Base-by-base conservation (phyloP, 805 yeast species). In the Blastobotrys mokoenaii region DNA sequence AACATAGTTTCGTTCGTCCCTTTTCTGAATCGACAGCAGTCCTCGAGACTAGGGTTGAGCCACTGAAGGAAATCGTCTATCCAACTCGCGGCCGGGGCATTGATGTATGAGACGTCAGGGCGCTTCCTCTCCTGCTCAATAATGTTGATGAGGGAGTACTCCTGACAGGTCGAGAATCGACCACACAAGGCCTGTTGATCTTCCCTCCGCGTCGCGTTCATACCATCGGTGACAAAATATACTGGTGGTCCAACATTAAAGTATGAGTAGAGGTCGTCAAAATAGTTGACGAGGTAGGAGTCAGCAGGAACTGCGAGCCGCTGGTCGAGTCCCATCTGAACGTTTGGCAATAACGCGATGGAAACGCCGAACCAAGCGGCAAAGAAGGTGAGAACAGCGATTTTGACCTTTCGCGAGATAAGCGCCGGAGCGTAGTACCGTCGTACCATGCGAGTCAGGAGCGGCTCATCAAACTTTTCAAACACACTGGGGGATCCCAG, bases 191-290 rank as follows among this genome's bases (percentile, higher is more conserved):
- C 69, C 54, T 81, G 82, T 61, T 90, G 98, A 40, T 72, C 73
- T 2, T 53, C 64, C 40, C 84, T 66, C 11, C 62, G 46, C 0
- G 90, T 84, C 4, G 84, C 70, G 55, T 85, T 82, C 40, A 78
- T 58, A 43, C 76, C 79, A 38, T 77, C 74, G n/a, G 85, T 78
- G 18, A 93, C 87, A 62, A 88, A 83, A 58, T 84, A 93, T 1
- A 85, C 73, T 0, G 98, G 98, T 1, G 98, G 96, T 0, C 97
- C 98, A 6, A 84, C 84, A 48, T 82, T 80, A 49, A 90, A 69
- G 58, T 80, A 84, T 1, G 71, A 63, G 59, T 82, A 84, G 2
- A 88, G 69, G 44, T 89, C 86, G 52, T 81, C 69, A 66, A 85
- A 90, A 62, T 90, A 93, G 44, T 77, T 74, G 33, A 88, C 79